Evolutionary conservation across 164 flowering plant genomes (phyloP).

Genomic region (Nelumbo lutea): DNA sequence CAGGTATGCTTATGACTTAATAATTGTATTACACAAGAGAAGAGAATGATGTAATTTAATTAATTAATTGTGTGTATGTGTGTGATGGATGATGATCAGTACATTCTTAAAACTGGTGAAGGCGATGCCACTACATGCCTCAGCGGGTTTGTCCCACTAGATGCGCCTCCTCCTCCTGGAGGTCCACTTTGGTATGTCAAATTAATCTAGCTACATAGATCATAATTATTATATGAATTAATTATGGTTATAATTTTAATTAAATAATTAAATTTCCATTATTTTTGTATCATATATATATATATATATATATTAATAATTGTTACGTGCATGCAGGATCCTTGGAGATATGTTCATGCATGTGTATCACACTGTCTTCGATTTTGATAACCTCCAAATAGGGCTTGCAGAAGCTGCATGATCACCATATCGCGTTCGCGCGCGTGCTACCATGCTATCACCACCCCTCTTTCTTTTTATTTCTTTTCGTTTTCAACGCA

Average conservation of each 20-base stretch:
- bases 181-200: constrained; percentile 60
- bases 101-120: constrained; percentile 51
- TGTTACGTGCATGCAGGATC: constrained; percentile 26
- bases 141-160: constrained; percentile 58
- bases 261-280: too few species aligned
- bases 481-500: too few species aligned
- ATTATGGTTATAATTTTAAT: too few species aligned
- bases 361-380: constrained; percentile 55
- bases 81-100: constrained; percentile 26
- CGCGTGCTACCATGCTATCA: too few species aligned
- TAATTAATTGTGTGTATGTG: neutral
- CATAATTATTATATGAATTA: neutral
- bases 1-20: constrained; percentile 37
- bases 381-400: constrained; percentile 35
- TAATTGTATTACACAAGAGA: too few species aligned
- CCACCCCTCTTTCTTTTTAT: too few species aligned
- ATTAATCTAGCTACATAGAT: neutral
- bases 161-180: constrained; percentile 59
- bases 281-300: too few species aligned
- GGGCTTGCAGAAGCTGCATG: constrained; percentile 42
- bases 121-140: constrained; percentile 42
- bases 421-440: too few species aligned
- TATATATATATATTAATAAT: too few species aligned
- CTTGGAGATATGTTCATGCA: constrained; percentile 44
- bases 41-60: neutral